These are phyloP conservation scores for Daldinia caldariorum DNA, from an alignment of 495 filamentous ascomycete species.

Conservation along the genomic window DNA sequence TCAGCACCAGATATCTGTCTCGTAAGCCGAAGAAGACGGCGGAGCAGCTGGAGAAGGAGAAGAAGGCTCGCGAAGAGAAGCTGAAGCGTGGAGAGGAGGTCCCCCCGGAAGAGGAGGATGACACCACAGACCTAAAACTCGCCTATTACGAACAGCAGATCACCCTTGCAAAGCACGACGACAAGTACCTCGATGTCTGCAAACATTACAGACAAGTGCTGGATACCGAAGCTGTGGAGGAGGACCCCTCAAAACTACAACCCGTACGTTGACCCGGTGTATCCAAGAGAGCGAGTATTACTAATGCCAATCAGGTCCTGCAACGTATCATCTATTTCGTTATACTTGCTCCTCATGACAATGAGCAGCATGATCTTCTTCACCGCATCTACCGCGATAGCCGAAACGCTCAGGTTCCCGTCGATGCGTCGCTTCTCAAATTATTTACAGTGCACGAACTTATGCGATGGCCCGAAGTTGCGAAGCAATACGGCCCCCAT, in stretches of 20 bases:
- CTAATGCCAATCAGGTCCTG: conserved; percentile 70
- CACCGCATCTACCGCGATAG: conserved; percentile 85
- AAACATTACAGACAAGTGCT: conserved; percentile 97
- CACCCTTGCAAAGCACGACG: conserved; percentile 90
- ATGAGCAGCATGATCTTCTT: conserved; percentile 96
- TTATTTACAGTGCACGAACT: conserved; percentile 94
- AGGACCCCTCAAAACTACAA: conserved; percentile 83
- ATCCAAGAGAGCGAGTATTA: neutral
- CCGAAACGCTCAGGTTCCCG: conserved; percentile 72
- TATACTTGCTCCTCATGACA: conserved; percentile 95
- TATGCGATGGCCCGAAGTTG: conserved; percentile 96
- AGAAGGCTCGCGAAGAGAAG: conserved; percentile 82
- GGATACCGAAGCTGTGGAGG: conserved; percentile 92
- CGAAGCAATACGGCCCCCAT: conserved; percentile 84
- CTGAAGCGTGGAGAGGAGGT: conserved; percentile 81
- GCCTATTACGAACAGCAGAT: conserved; percentile 98
- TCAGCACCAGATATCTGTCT: conserved; percentile 89
- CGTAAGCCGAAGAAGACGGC: conserved; percentile 88
- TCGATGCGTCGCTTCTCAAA: conserved; percentile 84
- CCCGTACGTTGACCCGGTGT: conserved; percentile 66
- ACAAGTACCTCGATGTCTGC: conserved; percentile 95
- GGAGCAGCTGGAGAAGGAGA: conserved; percentile 87
- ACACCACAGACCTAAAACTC: conserved; percentile 95
- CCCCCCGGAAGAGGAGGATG: conserved; percentile 80
- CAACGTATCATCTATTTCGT: conserved; percentile 97